These are phyloP conservation scores for Plasmodium cynomolgi DNA, from an alignment of 169 alveolate species.

Conservation along the genomic window DNA sequence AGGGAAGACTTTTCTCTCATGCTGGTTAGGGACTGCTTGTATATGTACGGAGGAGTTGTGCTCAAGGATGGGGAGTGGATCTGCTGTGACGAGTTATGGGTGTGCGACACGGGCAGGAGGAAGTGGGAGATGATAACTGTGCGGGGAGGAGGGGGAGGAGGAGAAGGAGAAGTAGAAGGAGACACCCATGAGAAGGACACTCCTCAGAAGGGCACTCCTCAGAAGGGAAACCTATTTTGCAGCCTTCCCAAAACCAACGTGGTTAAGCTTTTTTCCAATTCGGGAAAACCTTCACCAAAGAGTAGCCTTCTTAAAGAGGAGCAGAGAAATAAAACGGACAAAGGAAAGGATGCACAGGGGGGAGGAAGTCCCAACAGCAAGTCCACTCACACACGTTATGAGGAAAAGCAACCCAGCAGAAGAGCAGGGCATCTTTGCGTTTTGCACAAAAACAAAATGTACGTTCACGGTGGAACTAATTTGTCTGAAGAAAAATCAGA, in stretches of 20 bases:
- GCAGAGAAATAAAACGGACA: neutral
- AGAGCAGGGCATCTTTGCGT: conserved; percentile 45
- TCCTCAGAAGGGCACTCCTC: neutral
- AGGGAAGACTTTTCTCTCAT: conserved; percentile 48
- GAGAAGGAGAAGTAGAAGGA: neutral
- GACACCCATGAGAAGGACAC: neutral
- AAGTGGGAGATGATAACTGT: conserved; percentile 17
- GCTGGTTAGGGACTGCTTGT: neutral
- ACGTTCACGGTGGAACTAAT: conserved; percentile 51
- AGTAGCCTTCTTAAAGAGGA: neutral
- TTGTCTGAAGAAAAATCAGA: conserved; percentile 28
- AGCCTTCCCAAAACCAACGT: neutral
- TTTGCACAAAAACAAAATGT: conserved; percentile 10
- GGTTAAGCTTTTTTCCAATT: neutral
- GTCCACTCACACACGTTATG: neutral
- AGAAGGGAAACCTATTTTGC: neutral
- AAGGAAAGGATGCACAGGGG: neutral
- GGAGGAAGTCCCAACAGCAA: neutral
- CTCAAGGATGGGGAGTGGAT: neutral
- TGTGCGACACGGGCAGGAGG: conserved; percentile 16
- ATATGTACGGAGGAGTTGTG: conserved; percentile 42
- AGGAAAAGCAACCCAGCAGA: conserved; percentile 15
- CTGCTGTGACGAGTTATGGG: conserved; percentile 25
- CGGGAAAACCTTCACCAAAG: neutral
- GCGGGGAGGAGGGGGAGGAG: neutral